Percentiles rank a stretch among this genome's conserved stretches.
Conservation (phyloP, 2,329 filamentous ascomycete species). For the Exutisphaerella laricina region DNA sequence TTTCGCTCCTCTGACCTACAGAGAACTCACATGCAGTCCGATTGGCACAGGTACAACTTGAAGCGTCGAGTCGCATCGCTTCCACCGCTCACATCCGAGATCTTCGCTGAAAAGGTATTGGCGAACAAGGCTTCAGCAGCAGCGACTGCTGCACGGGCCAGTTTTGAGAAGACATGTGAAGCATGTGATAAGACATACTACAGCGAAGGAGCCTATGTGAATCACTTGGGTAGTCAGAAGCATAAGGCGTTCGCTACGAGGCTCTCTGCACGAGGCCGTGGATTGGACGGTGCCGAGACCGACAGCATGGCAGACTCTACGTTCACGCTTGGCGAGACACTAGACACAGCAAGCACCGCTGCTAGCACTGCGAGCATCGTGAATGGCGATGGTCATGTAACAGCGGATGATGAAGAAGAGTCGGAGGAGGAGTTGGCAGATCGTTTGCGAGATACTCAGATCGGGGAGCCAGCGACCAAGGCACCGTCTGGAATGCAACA, state of each 20-base stretch:
- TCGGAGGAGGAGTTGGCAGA: slow-evolving; percentile 56
- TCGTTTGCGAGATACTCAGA: slow-evolving; percentile 60
- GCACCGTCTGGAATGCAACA: neutral
- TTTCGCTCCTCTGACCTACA: slow-evolving; percentile 92
- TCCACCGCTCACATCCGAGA: slow-evolving; percentile 83
- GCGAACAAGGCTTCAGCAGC: slow-evolving; percentile 80
- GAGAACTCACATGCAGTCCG: slow-evolving; percentile 92
- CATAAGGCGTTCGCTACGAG: slow-evolving; percentile 65
- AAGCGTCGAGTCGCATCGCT: slow-evolving; percentile 89
- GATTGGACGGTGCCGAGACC: slow-evolving; percentile 54
- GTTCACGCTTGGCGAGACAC: slow-evolving; percentile 81
- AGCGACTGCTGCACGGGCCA: slow-evolving; percentile 79
- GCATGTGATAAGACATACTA: slow-evolving; percentile 89
- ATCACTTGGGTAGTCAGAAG: slow-evolving; percentile 86
- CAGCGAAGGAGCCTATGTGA: slow-evolving; percentile 92
- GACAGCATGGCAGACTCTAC: slow-evolving; percentile 80
- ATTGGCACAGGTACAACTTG: slow-evolving; percentile 82
- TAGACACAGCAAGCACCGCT: slow-evolving; percentile 40
- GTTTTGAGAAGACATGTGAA: slow-evolving; percentile 77
- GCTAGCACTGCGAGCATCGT: slow-evolving; percentile 44
- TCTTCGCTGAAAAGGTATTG: slow-evolving; percentile 92
- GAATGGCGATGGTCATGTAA: slow-evolving; percentile 51
- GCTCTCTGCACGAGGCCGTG: slow-evolving; percentile 37
- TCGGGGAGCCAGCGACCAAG: slow-evolving; percentile 40
- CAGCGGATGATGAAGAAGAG: slow-evolving; percentile 69